Base-by-base conservation (phyloP, 106 monocot genomes). In the Amphibolis antarctica region DNA sequence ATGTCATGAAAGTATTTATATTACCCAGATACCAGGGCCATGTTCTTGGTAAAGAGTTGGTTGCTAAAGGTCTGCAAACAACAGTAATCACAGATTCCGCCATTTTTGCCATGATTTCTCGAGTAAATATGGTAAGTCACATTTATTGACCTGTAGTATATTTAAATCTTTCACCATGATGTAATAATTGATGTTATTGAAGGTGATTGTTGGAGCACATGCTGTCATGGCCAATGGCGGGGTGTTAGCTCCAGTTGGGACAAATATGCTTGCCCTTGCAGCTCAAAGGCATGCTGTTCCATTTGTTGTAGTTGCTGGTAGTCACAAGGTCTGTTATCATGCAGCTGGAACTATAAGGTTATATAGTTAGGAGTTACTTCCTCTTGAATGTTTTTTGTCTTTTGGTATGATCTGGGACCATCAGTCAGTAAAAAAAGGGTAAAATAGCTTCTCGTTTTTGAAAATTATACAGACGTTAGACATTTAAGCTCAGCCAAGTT, bases 161-260 rank as follows among this genome's bases (percentile, higher is more conserved):
- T 23, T 30, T 15, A 27, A 15, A 7, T 28, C 28, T 57, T 57
- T 28, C 14, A 28, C 10, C 12, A 57, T 14, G 28, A 13, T 57
- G 15, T 28, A 57, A 57, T 13, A 28, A 5, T 28, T 28, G 23
- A 26, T 25, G 58, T 55, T 48, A 44, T 44, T 69, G 30, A 42
- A 96, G 96, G 96, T 96, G 58, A 96, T 96, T 71, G 96, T 90
- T 78, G 96, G 96, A 74, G 96, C 90, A 78, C 96, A 96, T 76
- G 89, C 96, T 69, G 80, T 96, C 53, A 96, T 96, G 96, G 81
- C 96, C 28, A 90, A 96, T 80, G 96, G 96, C 63, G 96, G 96
- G 59, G 81, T 96, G 3, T 79, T 96, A 64, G 89, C 96, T 68
- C 96, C 96, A 62, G 77, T 96, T 44, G 96, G 96, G 23, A 69